Conservation (phyloP, 306 rosid genomes). For the Pyrus bretschneideri region DNA sequence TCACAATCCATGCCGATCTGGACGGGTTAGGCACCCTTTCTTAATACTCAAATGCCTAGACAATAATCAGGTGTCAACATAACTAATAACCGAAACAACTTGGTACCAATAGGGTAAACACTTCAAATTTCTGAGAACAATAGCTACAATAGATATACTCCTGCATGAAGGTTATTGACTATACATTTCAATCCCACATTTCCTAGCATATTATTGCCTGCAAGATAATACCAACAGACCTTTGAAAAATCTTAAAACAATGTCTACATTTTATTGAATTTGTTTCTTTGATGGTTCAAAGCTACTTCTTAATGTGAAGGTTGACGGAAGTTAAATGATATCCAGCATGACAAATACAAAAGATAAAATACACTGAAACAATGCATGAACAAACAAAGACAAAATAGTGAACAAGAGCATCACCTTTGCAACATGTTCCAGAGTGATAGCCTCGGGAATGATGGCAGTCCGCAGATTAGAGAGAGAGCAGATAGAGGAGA, state of each 20-base stretch:
- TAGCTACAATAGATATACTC: neutral
- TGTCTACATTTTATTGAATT: too few relatives aligned
- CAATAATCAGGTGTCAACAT: too few relatives aligned
- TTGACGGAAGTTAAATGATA: neutral
- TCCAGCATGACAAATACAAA: neutral
- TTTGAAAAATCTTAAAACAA: neutral
- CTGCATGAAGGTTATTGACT: neutral
- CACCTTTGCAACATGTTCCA: slow-evolving; percentile 96
- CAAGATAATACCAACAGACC: neutral
- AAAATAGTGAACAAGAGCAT: slow-evolving; percentile 1
- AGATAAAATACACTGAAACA: neutral
- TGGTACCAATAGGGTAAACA: neutral
- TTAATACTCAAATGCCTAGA: too few relatives aligned
- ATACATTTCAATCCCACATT: neutral
- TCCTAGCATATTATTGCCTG: neutral
- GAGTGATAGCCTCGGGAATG: slow-evolving; percentile 76
- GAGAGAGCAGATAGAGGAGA: too few relatives aligned
- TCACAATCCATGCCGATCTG: too few relatives aligned
- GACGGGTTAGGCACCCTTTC: too few relatives aligned
- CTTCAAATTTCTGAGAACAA: neutral
- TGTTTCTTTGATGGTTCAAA: neutral
- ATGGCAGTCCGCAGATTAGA: slow-evolving; percentile 58
- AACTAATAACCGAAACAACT: too few relatives aligned
- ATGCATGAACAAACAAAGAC: neutral
- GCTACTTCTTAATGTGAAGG: neutral